Evolutionary conservation across 352 stramenopile genomes (phyloP).

Genomic region (Elongisporangium prolatum): DNA sequence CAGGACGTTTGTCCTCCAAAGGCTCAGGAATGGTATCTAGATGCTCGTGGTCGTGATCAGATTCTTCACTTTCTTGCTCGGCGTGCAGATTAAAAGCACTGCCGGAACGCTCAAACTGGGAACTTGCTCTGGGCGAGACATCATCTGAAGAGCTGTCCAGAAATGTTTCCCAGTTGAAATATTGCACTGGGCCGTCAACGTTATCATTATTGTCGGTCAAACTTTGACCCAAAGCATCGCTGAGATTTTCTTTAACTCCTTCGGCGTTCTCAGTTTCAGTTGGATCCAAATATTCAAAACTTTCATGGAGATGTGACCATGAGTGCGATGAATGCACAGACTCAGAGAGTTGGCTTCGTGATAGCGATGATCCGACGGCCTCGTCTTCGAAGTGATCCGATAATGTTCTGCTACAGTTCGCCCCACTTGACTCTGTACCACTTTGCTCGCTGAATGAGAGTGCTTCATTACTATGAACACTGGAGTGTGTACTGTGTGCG

Average conservation of each 20-base stretch:
- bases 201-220: neutral
- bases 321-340: constrained; percentile 14
- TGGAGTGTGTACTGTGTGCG: neutral
- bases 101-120: neutral
- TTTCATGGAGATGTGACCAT: neutral
- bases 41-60: neutral
- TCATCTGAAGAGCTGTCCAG: constrained; percentile 44
- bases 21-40: neutral
- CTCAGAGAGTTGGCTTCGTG: constrained; percentile 50
- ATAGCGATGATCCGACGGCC: constrained; percentile 40
- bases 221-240: neutral
- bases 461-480: neutral
- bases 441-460: neutral
- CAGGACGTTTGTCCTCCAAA: neutral
- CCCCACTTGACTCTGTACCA: neutral
- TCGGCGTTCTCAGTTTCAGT: neutral
- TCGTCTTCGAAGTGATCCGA: constrained; percentile 16
- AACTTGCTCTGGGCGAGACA: constrained; percentile 6
- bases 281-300: neutral
- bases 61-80: constrained; percentile 2
- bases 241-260: neutral
- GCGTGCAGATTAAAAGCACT: neutral
- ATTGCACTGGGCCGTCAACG: neutral
- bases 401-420: neutral
- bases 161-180: constrained; percentile 64